Evolutionary conservation across 2,329 filamentous ascomycete genomes (phyloP).

Genomic region (Fonsecaea nubica): DNA sequence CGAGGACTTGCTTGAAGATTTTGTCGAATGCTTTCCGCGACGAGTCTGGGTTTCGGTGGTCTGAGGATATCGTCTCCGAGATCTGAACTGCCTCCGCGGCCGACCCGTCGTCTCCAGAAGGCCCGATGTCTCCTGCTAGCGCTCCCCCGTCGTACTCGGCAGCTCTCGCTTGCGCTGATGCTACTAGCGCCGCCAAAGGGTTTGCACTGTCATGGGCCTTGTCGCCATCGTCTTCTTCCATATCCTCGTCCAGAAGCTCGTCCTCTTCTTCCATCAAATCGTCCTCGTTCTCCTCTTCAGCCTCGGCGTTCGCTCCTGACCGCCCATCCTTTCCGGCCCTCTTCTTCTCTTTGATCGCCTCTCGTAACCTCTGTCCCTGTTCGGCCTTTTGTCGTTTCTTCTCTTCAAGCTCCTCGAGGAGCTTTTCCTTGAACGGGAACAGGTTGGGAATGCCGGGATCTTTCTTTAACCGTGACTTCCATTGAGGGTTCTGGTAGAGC

Average conservation of each 20-base stretch:
- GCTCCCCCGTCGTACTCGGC: slow-evolving; percentile 73
- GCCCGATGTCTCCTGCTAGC: slow-evolving; percentile 65
- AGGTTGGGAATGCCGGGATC: slow-evolving; percentile 97
- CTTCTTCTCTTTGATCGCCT: slow-evolving; percentile 69
- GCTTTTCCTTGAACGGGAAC: slow-evolving; percentile 96
- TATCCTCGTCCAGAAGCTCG: slow-evolving; percentile 57
- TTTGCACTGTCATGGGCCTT: slow-evolving; percentile 69
- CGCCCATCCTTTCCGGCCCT: slow-evolving; percentile 56
- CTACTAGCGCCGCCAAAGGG: slow-evolving; percentile 89
- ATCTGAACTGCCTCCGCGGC: slow-evolving; percentile 55
- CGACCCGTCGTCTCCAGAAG: slow-evolving; percentile 55
- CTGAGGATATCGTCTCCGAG: slow-evolving; percentile 30
- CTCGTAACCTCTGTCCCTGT: slow-evolving; percentile 72
- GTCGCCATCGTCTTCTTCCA: slow-evolving; percentile 60
- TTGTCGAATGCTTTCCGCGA: slow-evolving; percentile 93
- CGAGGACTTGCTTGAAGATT: slow-evolving; percentile 91
- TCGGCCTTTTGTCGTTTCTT: slow-evolving; percentile 80
- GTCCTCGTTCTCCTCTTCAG: slow-evolving; percentile 48
- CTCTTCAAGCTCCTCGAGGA: slow-evolving; percentile 94
- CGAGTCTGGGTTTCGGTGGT: slow-evolving; percentile 56
- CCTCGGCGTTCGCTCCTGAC: slow-evolving; percentile 61
- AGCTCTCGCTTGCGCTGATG: slow-evolving; percentile 80
- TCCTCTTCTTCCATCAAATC: slow-evolving; percentile 56
- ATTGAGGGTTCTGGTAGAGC: slow-evolving; percentile 77
- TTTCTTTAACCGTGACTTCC: slow-evolving; percentile 94